A percentile compares a stretch with the other conserved stretches of the same genome.
Conservation (phyloP, 805 yeast species). For the Zygosaccharomyces pseudorouxii region DNA sequence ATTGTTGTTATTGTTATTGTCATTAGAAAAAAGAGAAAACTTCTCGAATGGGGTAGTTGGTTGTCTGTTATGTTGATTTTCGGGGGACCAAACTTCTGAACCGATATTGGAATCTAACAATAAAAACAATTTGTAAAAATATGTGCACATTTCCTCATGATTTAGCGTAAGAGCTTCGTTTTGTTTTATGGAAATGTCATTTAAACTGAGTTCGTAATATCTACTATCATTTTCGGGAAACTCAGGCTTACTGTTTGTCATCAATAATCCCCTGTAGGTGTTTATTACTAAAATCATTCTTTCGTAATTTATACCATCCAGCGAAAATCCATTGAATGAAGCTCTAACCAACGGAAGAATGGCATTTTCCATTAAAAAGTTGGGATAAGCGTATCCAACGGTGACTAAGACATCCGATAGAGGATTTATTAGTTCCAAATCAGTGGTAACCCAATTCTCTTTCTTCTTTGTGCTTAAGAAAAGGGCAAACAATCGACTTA, state of each 20-base stretch:
- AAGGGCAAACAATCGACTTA: constrained; percentile 58
- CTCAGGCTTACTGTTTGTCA: constrained; percentile 63
- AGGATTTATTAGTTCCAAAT: constrained; percentile 55
- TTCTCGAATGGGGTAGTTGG: constrained; percentile 38
- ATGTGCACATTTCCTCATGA: constrained; percentile 68
- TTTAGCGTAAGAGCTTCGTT: constrained; percentile 32
- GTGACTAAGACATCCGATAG: constrained; percentile 70
- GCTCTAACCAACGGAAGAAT: constrained; percentile 62
- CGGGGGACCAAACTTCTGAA: constrained; percentile 38
- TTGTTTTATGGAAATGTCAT: constrained; percentile 32
- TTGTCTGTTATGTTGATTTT: constrained; percentile 35
- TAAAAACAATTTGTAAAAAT: constrained; percentile 50
- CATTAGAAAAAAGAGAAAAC: constrained; percentile 38
- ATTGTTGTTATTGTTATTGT: constrained; percentile 27
- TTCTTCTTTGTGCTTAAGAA: constrained; percentile 56
- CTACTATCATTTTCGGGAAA: constrained; percentile 55
- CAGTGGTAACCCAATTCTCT: constrained; percentile 72
- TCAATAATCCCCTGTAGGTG: constrained; percentile 66
- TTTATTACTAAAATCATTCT: constrained; percentile 62
- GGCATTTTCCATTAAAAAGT: constrained; percentile 73
- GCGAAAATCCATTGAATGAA: constrained; percentile 50
- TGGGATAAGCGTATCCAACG: constrained; percentile 73
- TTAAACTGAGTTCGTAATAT: constrained; percentile 32
- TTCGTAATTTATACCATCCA: constrained; percentile 68
- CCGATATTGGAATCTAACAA: constrained; percentile 61